Conservation (phyloP, 2,329 filamentous ascomycete species). For the Pseudohalonectria lignicola region DNA sequence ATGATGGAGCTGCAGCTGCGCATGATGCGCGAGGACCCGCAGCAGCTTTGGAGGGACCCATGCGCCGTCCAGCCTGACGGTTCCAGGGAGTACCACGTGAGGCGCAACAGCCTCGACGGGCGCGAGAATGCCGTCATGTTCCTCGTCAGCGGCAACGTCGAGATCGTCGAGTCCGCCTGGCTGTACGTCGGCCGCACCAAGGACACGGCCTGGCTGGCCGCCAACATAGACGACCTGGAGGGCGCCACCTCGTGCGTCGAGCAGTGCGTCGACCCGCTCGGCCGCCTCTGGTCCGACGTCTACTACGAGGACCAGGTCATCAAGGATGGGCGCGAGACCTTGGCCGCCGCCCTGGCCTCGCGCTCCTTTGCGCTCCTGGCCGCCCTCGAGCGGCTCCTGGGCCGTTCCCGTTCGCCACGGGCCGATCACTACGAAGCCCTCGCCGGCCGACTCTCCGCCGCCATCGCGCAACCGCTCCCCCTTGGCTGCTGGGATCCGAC, state of each 20-base stretch:
- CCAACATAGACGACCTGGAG: conserved; percentile 4
- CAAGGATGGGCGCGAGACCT: conserved; percentile 7
- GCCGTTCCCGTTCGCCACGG: neutral
- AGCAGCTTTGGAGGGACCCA: conserved; percentile 6
- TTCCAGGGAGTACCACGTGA: conserved; percentile 7
- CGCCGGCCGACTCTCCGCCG: neutral
- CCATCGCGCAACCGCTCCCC: conserved; percentile 3
- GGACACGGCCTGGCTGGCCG: conserved; percentile 5
- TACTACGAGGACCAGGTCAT: conserved; percentile 9
- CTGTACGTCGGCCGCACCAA: conserved; percentile 6
- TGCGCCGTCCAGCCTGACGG: conserved; percentile 7
- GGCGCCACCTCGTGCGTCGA: conserved; percentile 3
- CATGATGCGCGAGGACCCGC: conserved; percentile 7
- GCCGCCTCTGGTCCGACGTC: conserved; percentile 6
- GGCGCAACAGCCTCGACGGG: conserved; percentile 5
- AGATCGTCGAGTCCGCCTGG: conserved; percentile 7
- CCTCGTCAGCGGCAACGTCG: conserved; percentile 7
- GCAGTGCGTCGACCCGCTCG: conserved; percentile 3
- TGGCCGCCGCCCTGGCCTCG: conserved; percentile 5
- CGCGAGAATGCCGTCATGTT: conserved; percentile 7
- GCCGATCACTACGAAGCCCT: conserved; percentile 1
- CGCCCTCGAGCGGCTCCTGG: conserved; percentile 3
- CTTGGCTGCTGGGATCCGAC: conserved; percentile 5
- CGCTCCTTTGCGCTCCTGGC: conserved; percentile 5
- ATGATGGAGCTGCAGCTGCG: conserved; percentile 7